These are phyloP conservation scores for Hydnum rufescens DNA, from an alignment of 768 basidiomycete species.

Conservation along the genomic window DNA sequence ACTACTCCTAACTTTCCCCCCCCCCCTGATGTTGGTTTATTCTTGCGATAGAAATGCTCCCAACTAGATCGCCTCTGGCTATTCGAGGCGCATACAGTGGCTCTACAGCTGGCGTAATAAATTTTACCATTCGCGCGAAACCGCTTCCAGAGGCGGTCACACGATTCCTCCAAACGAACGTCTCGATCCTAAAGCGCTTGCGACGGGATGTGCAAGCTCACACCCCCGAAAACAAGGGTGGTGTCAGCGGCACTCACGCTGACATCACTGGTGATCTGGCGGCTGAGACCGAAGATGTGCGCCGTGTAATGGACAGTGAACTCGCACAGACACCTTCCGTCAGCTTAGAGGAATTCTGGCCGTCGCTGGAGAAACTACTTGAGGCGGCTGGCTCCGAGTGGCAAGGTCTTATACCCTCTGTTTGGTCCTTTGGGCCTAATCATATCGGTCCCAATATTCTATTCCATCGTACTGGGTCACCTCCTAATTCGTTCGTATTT, in stretches of 20 bases:
- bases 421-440: constrained; percentile 90
- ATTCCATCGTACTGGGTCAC: constrained; percentile 17
- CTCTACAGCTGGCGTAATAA: constrained; percentile 56
- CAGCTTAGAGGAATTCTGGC: constrained; percentile 64
- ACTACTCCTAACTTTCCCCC: not conserved
- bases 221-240: constrained; percentile 1
- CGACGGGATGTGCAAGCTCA: constrained; percentile 16
- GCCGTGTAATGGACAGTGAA: constrained; percentile 28
- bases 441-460: constrained; percentile 71
- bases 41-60: constrained; percentile 28
- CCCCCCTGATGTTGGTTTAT: not conserved
- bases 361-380: constrained; percentile 39
- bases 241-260: not conserved
- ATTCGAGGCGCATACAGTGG: constrained; percentile 51
- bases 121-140: constrained; percentile 62
- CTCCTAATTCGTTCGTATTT: too few species aligned
- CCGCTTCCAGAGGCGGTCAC: constrained; percentile 58
- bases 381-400: constrained; percentile 58
- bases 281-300: constrained; percentile 17
- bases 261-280: constrained; percentile 11
- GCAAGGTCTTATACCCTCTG: constrained; percentile 42
- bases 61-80: constrained; percentile 67
- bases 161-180: constrained; percentile 60
- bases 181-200: constrained; percentile 39
- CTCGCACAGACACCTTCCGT: constrained; percentile 42